A percentile compares a stretch with the other conserved stretches of the same genome.
Evolutionary conservation across 345 rosid species (phyloP).

Genomic region (Eucalyptus pauciflora): DNA sequence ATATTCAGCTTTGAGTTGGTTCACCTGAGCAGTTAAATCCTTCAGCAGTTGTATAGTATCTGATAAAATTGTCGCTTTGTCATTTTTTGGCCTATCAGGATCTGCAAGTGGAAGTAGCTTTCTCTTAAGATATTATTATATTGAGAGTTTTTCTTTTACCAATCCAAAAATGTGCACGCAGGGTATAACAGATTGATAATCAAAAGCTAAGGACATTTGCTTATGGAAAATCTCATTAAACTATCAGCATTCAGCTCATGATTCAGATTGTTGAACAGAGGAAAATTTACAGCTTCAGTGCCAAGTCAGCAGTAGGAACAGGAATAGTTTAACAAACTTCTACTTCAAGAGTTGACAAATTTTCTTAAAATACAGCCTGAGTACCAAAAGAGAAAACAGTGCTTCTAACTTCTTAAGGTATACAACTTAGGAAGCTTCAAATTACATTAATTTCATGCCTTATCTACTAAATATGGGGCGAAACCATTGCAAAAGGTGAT

Average conservation of each 20-base stretch:
- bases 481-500: not conserved
- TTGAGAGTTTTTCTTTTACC: not conserved
- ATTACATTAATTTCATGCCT: not conserved
- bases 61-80: constrained; percentile 70
- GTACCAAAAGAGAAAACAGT: not conserved
- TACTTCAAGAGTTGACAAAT: not conserved
- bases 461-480: not conserved
- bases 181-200: not conserved
- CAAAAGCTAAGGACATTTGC: not conserved
- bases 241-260: not conserved
- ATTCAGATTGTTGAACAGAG: not conserved
- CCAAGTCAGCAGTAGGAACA: not conserved
- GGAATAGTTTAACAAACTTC: not conserved
- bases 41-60: constrained; percentile 77
- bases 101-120: constrained; percentile 19
- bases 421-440: not conserved
- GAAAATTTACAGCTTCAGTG: not conserved
- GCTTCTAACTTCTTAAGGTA: not conserved
- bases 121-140: not conserved
- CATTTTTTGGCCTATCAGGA: constrained; percentile 87
- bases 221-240: not conserved
- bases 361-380: not conserved
- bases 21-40: constrained; percentile 72
- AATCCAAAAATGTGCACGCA: not conserved
- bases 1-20: constrained; percentile 66